Percentiles rank a stretch among this genome's conserved stretches.
Evolutionary conservation across 495 filamentous ascomycete genomes (phyloP).

Genomic region (Hypoxylon rickii): DNA sequence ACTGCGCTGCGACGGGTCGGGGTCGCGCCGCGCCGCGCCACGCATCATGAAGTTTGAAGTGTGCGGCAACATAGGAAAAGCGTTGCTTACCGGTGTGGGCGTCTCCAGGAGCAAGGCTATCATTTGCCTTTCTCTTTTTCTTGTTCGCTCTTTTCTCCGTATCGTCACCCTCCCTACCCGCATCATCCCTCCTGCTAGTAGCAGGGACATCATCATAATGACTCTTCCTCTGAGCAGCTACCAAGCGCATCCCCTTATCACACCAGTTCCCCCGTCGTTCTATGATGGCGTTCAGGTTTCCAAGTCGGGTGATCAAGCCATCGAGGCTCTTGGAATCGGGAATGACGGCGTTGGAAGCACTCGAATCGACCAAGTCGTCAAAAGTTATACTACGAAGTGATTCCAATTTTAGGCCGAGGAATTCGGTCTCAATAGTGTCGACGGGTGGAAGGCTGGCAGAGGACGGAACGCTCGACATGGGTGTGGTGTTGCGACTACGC

Average conservation of each 20-base stretch:
- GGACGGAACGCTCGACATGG: conserved; percentile 63
- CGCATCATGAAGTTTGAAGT: no score
- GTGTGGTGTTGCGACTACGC: conserved; percentile 85
- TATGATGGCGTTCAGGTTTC: conserved; percentile 66
- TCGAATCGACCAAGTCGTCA: conserved; percentile 72
- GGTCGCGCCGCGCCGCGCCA: no score
- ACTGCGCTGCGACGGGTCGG: no score
- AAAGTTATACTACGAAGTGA: conserved; percentile 62
- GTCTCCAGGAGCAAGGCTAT: conserved; percentile 66
- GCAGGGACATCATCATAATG: conserved; percentile 53
- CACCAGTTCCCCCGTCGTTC: conserved; percentile 64
- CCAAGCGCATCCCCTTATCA: conserved; percentile 73
- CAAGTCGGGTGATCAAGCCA: conserved; percentile 67
- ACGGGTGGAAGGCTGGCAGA: conserved; percentile 55
- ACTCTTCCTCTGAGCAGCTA: conserved; percentile 67
- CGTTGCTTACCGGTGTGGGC: conserved; percentile 66
- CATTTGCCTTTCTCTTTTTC: conserved; percentile 61
- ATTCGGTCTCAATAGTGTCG: conserved; percentile 65
- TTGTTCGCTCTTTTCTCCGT: conserved; percentile 58
- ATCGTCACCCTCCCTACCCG: conserved; percentile 48
- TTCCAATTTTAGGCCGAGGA: conserved; percentile 61
- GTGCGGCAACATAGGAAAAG: no score
- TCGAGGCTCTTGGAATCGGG: conserved; percentile 78
- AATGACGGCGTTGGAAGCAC: conserved; percentile 63
- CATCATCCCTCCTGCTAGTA: conserved; percentile 48